Base-by-base conservation (phyloP, 257 asterid genomes). In the Ligustrum vulgare region DNA sequence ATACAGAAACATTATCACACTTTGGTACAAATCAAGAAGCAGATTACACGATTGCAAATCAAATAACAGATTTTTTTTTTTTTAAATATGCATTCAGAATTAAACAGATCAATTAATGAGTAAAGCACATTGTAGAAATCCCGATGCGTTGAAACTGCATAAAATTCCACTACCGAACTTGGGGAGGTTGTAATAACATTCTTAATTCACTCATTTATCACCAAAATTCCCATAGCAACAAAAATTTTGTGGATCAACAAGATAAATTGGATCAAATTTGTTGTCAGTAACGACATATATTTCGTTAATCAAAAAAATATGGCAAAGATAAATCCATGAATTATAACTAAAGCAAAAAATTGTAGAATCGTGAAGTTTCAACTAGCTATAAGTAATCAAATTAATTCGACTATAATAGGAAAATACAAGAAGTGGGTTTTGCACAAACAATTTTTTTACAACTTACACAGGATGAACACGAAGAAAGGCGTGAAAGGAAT, bases 271-370 rank as follows among this genome's bases (percentile, higher is more conserved):
- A 60, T 22, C 35, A 5, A 12, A 60, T 25, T 8, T n/a, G 23
- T n/a, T 7, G 34, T 9, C 34, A 2, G 13, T 22, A 25, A 60
- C 34, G 9, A 23, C 33, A 25, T 9, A 22, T 9, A 60, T 8
- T 1, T 23, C 28, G 67, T 60, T 22, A 60, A 67, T 54, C 66
- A 75, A 74, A 33, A 32, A 20, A 75, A 71, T 36, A 70, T 72
- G 74, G 45, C 58, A 15, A 13, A 58, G 15, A 6, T 25, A 32
- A 60, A 31, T 63, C 49, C 37, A 20, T 41, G 22, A 70, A 66
- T 15, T 5, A 41, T 65, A 49, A 20, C 32, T 39, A 18, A 36
- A 66, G 23, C 41, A 39, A 4, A 18, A 4, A 8, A 67, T 33
- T 22, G 8, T 11, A 45, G 34, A 73, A 66, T 67, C 63, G 63